Percentiles rank a stretch among this genome's conserved stretches.
Evolutionary conservation across 1,284 basidiomycete species (phyloP).

Genomic region (Ceratobasidium sp.): DNA sequence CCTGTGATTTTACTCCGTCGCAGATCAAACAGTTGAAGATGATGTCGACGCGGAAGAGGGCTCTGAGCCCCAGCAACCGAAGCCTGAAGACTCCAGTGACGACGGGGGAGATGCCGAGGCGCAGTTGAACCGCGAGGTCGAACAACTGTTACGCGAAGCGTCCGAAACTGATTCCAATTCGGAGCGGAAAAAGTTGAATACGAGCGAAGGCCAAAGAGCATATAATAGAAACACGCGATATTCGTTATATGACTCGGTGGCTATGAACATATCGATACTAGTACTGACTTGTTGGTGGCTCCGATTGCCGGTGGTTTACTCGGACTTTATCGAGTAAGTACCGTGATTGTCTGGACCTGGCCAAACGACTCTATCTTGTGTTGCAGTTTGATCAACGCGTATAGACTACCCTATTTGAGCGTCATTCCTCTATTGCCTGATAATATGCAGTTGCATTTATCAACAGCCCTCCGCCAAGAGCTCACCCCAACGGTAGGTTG

Average conservation of each 20-base stretch:
- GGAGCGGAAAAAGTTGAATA: constrained; percentile 25
- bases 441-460: constrained; percentile 71
- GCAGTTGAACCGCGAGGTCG: constrained; percentile 38
- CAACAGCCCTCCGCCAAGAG: constrained; percentile 66
- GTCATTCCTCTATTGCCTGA: constrained; percentile 68
- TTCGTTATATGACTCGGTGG: constrained; percentile 57
- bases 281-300: constrained; percentile 78
- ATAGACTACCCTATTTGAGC: constrained; percentile 84
- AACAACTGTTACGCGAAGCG: constrained; percentile 36
- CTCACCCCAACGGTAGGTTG: constrained; percentile 71
- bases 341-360: neutral
- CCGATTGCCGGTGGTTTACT: constrained; percentile 74
- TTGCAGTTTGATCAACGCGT: constrained; percentile 70
- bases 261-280: constrained; percentile 69
- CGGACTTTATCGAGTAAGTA: constrained; percentile 73
- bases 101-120: constrained; percentile 52
- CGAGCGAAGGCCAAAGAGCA: constrained; percentile 40
- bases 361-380: constrained; percentile 38
- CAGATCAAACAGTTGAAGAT: constrained; percentile 42
- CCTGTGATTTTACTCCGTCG: neutral
- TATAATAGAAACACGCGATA: constrained; percentile 31
- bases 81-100: constrained; percentile 54
- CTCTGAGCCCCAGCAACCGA: constrained; percentile 62
- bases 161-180: constrained; percentile 36
- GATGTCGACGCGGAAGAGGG: constrained; percentile 45